phyloP scores from a whole-genome alignment of 345 rosid genomes.

The Pistacia vera region DNA sequence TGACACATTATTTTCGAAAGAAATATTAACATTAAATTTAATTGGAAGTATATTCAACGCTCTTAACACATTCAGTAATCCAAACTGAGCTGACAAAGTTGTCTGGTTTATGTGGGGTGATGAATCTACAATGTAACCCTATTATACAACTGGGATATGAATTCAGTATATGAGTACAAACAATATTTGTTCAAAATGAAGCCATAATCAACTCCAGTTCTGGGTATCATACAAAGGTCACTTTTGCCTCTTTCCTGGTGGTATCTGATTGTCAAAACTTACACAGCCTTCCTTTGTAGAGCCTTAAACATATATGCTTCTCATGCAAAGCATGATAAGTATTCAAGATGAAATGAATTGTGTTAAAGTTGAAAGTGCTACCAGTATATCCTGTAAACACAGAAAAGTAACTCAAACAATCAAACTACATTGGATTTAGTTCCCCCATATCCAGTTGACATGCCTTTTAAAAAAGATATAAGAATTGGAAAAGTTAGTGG shows the following conservation, averaged over 20 bases:
- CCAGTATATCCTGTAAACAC: constrained; percentile 5
- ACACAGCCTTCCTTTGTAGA: neutral
- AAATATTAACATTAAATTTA: no score
- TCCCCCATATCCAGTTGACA: neutral
- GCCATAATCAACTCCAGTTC: constrained; percentile 7
- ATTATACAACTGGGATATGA: neutral
- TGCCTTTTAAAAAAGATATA: no score
- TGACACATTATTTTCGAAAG: no score
- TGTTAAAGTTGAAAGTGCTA: neutral
- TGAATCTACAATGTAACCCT: no score
- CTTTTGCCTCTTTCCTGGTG: neutral
- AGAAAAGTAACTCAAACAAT: neutral
- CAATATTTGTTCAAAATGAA: neutral
- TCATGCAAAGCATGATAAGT: neutral
- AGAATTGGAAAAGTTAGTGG: no score
- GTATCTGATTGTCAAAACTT: neutral
- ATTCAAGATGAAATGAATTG: neutral
- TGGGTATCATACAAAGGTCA: neutral
- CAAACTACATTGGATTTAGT: neutral
- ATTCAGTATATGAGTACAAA: neutral
- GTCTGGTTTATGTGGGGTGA: neutral
- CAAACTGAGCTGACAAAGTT: neutral
- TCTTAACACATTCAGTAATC: neutral
- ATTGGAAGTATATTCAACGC: no score
- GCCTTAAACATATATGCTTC: neutral